These are phyloP conservation scores for Penicillium paxilli DNA, from an alignment of 495 filamentous ascomycete genomes.

Conservation along the genomic window DNA sequence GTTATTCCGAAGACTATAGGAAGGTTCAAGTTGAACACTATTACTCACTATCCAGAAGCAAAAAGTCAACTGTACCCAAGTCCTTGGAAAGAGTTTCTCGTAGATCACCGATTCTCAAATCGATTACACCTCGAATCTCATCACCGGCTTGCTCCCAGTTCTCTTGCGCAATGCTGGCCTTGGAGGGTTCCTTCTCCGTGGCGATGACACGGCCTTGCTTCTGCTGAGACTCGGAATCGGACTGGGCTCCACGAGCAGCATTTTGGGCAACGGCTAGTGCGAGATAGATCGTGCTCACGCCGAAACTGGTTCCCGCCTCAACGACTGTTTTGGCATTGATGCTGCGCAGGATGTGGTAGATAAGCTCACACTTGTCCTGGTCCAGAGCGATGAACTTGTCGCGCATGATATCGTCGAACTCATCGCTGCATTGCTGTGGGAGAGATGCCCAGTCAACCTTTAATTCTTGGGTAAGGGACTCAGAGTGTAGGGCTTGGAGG, in stretches of 20 bases:
- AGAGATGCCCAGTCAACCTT: slow-evolving; percentile 16
- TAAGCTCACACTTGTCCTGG: slow-evolving; percentile 53
- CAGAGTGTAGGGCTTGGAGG: slow-evolving; percentile 27
- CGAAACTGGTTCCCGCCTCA: slow-evolving; percentile 59
- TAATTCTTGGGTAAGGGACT: slow-evolving; percentile 32
- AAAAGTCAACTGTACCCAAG: slow-evolving; percentile 49
- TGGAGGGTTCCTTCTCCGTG: slow-evolving; percentile 55
- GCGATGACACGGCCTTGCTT: slow-evolving; percentile 48
- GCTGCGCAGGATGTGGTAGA: slow-evolving; percentile 50
- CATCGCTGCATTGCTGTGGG: slow-evolving; percentile 11
- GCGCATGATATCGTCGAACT: slow-evolving; percentile 38
- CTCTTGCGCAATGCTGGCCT: slow-evolving; percentile 44
- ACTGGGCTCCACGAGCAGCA: slow-evolving; percentile 19
- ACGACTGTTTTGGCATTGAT: slow-evolving; percentile 50
- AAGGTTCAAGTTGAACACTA: too few species aligned
- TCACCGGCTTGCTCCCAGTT: slow-evolving; percentile 51
- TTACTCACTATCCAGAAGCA: slow-evolving; percentile 58
- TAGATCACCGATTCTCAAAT: slow-evolving; percentile 56
- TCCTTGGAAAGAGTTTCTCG: slow-evolving; percentile 48
- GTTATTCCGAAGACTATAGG: too few species aligned
- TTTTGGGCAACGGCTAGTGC: slow-evolving; percentile 49
- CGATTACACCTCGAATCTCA: slow-evolving; percentile 44
- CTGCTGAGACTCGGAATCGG: neutral
- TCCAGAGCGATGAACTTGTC: slow-evolving; percentile 59
- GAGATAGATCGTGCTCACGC: slow-evolving; percentile 61